A percentile compares a stretch with the other conserved stretches of the same genome.
These are phyloP conservation scores for Colletotrichum neosansevieriae DNA, from an alignment of 2,329 filamentous ascomycete species.

Conservation along the genomic window DNA sequence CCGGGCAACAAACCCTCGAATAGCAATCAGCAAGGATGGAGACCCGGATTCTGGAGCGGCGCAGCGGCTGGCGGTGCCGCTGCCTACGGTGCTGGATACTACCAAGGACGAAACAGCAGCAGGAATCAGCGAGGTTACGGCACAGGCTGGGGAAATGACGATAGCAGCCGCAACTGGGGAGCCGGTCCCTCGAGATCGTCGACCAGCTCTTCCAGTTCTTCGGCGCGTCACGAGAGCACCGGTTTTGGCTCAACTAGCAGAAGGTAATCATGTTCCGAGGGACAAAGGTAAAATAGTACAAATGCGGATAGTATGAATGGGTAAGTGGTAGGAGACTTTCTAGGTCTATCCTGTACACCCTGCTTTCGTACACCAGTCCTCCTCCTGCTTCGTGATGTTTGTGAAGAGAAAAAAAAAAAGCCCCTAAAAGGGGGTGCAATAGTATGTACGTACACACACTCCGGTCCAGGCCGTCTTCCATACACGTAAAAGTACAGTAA, in stretches of 20 bases:
- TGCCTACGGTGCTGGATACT: slow-evolving; percentile 71
- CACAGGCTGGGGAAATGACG: slow-evolving; percentile 49
- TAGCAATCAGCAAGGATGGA: slow-evolving; percentile 65
- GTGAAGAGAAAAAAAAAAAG: background rate
- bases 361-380: slow-evolving; percentile 14
- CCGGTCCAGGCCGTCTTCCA: slow-evolving; percentile 35
- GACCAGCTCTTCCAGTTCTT: slow-evolving; percentile 57
- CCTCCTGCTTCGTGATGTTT: slow-evolving; percentile 9
- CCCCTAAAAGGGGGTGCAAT: slow-evolving; percentile 4
- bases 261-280: slow-evolving; percentile 52
- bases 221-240: slow-evolving; percentile 73
- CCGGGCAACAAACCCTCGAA: slow-evolving; percentile 54
- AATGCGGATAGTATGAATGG: slow-evolving; percentile 7
- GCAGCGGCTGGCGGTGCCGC: slow-evolving; percentile 76
- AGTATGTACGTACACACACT: slow-evolving; percentile 41
- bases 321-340: slow-evolving; percentile 32
- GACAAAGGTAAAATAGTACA: background rate
- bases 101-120: slow-evolving; percentile 44
- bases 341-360: slow-evolving; percentile 37
- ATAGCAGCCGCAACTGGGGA: slow-evolving; percentile 40
- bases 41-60: slow-evolving; percentile 81
- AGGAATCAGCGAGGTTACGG: slow-evolving; percentile 43
- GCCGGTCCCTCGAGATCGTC: slow-evolving; percentile 52
- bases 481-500: slow-evolving; percentile 42
- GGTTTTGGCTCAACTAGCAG: slow-evolving; percentile 79